These are phyloP conservation scores for Micractinium conductrix DNA, from an alignment of 139 green algal species.

Conservation along the genomic window DNA sequence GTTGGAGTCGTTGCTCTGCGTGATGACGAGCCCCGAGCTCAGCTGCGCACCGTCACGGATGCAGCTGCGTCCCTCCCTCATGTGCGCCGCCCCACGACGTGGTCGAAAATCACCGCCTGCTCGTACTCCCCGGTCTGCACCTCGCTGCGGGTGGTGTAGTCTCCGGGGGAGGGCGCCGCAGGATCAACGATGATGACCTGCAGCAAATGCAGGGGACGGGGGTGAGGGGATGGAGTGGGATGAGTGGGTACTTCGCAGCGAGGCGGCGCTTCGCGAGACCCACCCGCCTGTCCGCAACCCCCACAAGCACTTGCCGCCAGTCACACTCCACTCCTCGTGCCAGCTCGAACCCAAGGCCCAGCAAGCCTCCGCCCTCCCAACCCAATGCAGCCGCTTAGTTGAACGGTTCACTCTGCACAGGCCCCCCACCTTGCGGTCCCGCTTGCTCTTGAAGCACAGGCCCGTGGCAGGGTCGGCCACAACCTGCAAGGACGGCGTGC, in stretches of 20 bases:
- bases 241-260: neutral
- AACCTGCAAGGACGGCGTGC: conserved; percentile 58
- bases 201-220: neutral
- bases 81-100: conserved; percentile 64
- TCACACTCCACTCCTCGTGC: neutral
- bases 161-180: conserved; percentile 58
- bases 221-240: neutral
- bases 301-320: neutral
- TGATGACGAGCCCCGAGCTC: too few relatives aligned
- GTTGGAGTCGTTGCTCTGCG: too few relatives aligned
- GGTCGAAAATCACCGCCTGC: conserved; percentile 89
- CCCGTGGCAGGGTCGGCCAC: conserved; percentile 83
- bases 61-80: neutral
- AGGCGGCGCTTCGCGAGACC: neutral
- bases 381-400: too few relatives aligned
- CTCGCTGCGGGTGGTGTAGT: conserved; percentile 85
- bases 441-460: conserved; percentile 92
- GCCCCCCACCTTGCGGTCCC: conserved; percentile 89
- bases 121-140: conserved; percentile 78
- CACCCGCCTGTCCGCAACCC: neutral
- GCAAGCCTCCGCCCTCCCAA: too few relatives aligned
- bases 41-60: neutral
- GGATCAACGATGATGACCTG: conserved; percentile 63
- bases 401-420: conserved; percentile 34
- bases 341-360: neutral